phyloP scores from a whole-genome alignment of 2,329 filamentous ascomycete species.

The Ophiocordyceps sinensis region DNA sequence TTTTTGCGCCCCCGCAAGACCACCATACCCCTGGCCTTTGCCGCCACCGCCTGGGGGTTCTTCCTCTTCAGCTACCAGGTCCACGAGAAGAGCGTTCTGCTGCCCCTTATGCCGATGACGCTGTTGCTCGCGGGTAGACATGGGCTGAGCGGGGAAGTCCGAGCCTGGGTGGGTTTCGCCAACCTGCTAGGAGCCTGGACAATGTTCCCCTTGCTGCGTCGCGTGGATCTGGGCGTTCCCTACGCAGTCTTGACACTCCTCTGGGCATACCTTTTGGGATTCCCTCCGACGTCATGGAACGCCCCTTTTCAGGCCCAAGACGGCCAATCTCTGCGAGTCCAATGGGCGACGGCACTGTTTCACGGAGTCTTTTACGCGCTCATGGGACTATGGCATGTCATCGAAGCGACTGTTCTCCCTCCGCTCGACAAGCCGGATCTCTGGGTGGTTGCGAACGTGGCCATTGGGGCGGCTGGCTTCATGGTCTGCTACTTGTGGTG shows the following conservation, averaged over 20 bases:
- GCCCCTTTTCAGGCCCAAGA: conserved; percentile 49
- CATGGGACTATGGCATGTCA: conserved; percentile 71
- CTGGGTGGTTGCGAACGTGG: conserved; percentile 85
- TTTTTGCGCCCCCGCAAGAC: conserved; percentile 65
- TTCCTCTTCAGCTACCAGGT: conserved; percentile 97
- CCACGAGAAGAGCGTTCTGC: conserved; percentile 90
- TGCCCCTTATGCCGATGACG: conserved; percentile 89
- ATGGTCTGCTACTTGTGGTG: conserved; percentile 86
- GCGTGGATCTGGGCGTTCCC: conserved; percentile 71
- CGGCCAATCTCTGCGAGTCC: conserved; percentile 15
- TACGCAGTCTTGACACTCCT: conserved; percentile 74
- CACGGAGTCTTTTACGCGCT: conserved; percentile 63
- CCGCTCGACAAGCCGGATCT: conserved; percentile 75
- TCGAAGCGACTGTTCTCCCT: conserved; percentile 53
- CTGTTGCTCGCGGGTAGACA: conserved; percentile 65
- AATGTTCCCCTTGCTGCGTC: conserved; percentile 76
- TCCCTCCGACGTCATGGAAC: conserved; percentile 62
- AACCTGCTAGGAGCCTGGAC: conserved; percentile 87
- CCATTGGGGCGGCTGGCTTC: conserved; percentile 75
- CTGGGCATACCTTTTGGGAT: conserved; percentile 81
- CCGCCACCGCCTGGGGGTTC: conserved; percentile 86
- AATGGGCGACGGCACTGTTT: conserved; percentile 48
- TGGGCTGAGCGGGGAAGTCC: conserved; percentile 59
- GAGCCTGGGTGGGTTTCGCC: conserved; percentile 91
- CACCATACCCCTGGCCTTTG: conserved; percentile 65